Evolutionary conservation across 1,139 yeast species (phyloP), one percentile per base, ranked within the genome.

Genomic region (Debaryomyces psychrophilus): DNA sequence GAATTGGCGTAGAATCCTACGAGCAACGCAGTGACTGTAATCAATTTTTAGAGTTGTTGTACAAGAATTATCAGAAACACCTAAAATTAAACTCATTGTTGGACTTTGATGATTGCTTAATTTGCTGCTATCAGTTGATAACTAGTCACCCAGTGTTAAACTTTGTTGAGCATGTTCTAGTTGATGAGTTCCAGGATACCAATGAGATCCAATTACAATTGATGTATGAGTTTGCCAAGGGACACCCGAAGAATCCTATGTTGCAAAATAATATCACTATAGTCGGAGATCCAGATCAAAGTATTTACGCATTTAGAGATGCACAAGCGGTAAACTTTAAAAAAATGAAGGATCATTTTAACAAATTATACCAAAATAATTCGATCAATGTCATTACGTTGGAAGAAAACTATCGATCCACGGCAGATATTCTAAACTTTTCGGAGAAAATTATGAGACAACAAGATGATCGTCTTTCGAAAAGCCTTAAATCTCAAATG

Each of bases 201-300:
- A 90, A 88, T 55, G 74, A 74, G 25, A 75, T 89, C 18, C 98
- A 93, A 60, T 71, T 90, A 50, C 79, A 81, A 45, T 69, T 93
- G 40, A 78, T 89, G 75, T 78, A 77, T 50, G 69, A 73, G 17
- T 76, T 92, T 52, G 83, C 89, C 0, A 62, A 66, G 14, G 74
- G 73, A 5, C 64, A 67, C 48, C 61, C 68, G 3, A 38, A 57
- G 1, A 45, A 57, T 23, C 41, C 51, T 2, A 35, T 47, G 4
- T 48, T 45, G 29, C 71, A 67, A 50, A 51, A 69, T 44, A 85
- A 85, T 50, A 73, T 92, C 7, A 88, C 97, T 0, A 82, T 90
- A 1, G 98, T 93, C 0, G 99, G 99, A 1, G 99, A 93, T 58
- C 96, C 97, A 0, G 97, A 93, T 64, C 98, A 93, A 64, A 85